Conservation (phyloP, 306 rosid genomes). For the Pachyrhizus erosus region DNA sequence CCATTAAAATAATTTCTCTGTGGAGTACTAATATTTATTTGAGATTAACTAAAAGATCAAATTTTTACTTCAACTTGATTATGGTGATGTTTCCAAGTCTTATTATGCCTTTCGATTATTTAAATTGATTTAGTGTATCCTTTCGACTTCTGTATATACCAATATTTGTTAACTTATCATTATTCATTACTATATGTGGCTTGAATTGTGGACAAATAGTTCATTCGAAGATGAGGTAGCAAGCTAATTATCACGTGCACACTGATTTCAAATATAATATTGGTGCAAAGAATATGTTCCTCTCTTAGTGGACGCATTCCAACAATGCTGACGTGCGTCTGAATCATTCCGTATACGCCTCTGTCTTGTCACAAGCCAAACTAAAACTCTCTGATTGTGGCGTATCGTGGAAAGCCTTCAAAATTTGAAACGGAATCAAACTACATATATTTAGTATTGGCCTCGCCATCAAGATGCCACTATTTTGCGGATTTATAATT, state of each 20-base stretch:
- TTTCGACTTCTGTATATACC: not conserved
- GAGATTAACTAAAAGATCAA: too few species aligned
- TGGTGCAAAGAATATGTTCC: constrained; percentile 42
- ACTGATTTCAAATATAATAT: constrained; percentile 11
- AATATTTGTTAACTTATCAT: not conserved
- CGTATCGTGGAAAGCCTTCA: not conserved
- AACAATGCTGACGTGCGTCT: not conserved
- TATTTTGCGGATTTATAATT: not conserved
- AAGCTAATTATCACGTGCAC: constrained; percentile 26
- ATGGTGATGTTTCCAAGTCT: too few species aligned
- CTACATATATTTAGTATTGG: not conserved
- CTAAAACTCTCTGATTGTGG: not conserved
- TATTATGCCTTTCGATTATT: not conserved
- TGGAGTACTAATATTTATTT: too few species aligned
- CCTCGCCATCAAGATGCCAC: not conserved
- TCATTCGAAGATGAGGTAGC: constrained; percentile 13
- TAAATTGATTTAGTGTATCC: not conserved
- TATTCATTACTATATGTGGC: not conserved
- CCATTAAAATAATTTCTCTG: too few species aligned
- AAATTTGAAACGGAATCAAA: not conserved
- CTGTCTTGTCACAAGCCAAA: not conserved
- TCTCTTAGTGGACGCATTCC: constrained; percentile 1
- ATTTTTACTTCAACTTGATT: too few species aligned
- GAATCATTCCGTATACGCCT: not conserved
- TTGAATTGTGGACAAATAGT: not conserved